Evolutionary conservation across 2,329 filamentous ascomycete species (phyloP).

Genomic region (Trichoderma aggressivum): DNA sequence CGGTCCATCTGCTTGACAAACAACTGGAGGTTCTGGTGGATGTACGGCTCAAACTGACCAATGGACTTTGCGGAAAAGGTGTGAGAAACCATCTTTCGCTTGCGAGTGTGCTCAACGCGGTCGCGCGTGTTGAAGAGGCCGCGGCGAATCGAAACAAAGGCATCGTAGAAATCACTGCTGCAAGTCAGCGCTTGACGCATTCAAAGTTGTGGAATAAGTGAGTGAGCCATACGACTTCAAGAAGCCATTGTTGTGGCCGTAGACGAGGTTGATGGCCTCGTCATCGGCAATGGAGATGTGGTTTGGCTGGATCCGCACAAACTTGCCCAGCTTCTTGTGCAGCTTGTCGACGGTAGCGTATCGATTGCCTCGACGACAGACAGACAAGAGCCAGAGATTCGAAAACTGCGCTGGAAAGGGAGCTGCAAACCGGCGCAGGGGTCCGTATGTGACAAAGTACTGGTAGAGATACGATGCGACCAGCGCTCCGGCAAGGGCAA

Average conservation of each 20-base stretch:
- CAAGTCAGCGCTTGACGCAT: neutral
- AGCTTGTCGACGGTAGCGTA: conserved; percentile 64
- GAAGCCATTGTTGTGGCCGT: conserved; percentile 76
- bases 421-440: conserved; percentile 55
- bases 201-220: fast-evolving
- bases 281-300: conserved; percentile 81
- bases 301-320: conserved; percentile 80
- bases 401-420: conserved; percentile 65
- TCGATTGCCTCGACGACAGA: conserved; percentile 62
- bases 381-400: conserved; percentile 75
- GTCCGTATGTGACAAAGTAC: conserved; percentile 53
- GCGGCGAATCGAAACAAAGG: conserved; percentile 81
- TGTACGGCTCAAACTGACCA: conserved; percentile 83
- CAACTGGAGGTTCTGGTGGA: conserved; percentile 71
- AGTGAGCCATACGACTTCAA: conserved; percentile 56
- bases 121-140: conserved; percentile 89
- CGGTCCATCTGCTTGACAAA: conserved; percentile 72
- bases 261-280: conserved; percentile 70
- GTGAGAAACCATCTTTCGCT: conserved; percentile 84
- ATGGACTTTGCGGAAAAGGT: conserved; percentile 82
- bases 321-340: conserved; percentile 72
- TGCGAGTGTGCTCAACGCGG: conserved; percentile 76
- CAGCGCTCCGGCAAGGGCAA: conserved; percentile 42
- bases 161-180: conserved; percentile 78
- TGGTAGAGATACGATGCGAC: conserved; percentile 56